A percentile compares a stretch with the other conserved stretches of the same genome.
phyloP scores from a whole-genome alignment of 2,329 filamentous ascomycete species.

The Zymoseptoria tritici region DNA sequence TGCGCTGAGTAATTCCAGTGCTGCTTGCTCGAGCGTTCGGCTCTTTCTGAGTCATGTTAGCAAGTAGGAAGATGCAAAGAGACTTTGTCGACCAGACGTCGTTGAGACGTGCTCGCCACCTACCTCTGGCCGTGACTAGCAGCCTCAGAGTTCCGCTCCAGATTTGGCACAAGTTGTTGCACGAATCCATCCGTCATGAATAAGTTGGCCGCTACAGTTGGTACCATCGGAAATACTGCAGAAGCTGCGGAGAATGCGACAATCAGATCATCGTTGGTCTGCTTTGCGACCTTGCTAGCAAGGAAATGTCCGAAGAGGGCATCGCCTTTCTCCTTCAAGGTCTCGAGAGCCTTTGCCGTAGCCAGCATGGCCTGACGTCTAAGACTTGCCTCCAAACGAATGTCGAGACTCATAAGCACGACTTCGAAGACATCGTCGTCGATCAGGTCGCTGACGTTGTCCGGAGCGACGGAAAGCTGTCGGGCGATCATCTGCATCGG shows the following conservation, averaged over 20 bases:
- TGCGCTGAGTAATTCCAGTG: constrained; percentile 82
- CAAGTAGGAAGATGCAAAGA: background rate
- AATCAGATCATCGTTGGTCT: constrained; percentile 81
- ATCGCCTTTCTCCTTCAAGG: constrained; percentile 63
- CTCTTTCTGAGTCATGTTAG: constrained; percentile 60
- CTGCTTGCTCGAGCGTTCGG: constrained; percentile 75
- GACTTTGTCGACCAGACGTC: background rate
- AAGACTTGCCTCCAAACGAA: constrained; percentile 65
- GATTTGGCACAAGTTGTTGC: constrained; percentile 53
- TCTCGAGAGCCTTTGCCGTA: constrained; percentile 75
- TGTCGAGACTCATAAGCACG: constrained; percentile 77
- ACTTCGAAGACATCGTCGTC: constrained; percentile 75
- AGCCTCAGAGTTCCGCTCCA: constrained; percentile 46
- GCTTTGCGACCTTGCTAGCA: constrained; percentile 60
- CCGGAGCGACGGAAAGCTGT: constrained; percentile 46
- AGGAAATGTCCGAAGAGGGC: constrained; percentile 63
- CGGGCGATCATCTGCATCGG: constrained; percentile 55
- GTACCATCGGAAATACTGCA: constrained; percentile 77
- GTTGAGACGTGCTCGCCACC: constrained; percentile 2
- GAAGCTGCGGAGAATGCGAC: constrained; percentile 90
- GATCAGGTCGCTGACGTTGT: constrained; percentile 58
- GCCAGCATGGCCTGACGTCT: constrained; percentile 76
- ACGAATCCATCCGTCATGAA: constrained; percentile 89
- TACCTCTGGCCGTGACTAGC: constrained; percentile 27
- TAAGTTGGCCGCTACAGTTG: constrained; percentile 64